Evolutionary conservation across 495 filamentous ascomycete genomes (phyloP), one percentile per base, ranked within the genome.

Genomic region (Talaromyces borbonicus): DNA sequence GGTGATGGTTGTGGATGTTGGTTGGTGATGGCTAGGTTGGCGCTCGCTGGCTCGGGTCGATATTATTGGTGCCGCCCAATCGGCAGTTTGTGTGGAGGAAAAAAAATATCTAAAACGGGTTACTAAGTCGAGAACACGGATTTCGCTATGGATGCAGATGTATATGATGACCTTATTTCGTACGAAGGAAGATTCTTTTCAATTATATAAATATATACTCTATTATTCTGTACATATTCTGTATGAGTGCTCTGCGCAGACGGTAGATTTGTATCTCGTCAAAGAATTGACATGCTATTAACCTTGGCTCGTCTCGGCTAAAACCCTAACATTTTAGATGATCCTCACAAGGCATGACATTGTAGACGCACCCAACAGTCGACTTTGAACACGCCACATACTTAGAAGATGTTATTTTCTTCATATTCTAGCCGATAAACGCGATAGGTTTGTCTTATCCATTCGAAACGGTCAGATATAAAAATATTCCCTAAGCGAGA

Each of bases 291-390:
- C n/a, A 14, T 26, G 38, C 38, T 14, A 41, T 20, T 22, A 23
- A 15, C 19, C 54, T 56, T 52, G 58, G 56, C 49, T 54, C 60
- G 62, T 20, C 48, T 50, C 66, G 66, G 63, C 63, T 69, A 69
- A 69, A 66, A 63, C 66, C 66, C 67, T 25, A 29, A 43, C 42
- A n/a, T 27, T 11, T 15, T 41, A 18, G 38, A 23, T 26, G 14
- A 5, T 8, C n/a, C n/a, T n/a, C n/a, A n/a, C n/a, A n/a, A n/a
- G n/a, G n/a, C n/a, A n/a, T n/a, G n/a, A n/a, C n/a, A n/a, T n/a
- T n/a, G n/a, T n/a, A n/a, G n/a, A n/a, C n/a, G n/a, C n/a, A n/a
- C n/a, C n/a, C n/a, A n/a, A n/a, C n/a, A n/a, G n/a, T n/a, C n/a
- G n/a, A n/a, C n/a, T n/a, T n/a, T n/a, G n/a, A n/a, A n/a, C n/a